phyloP scores from a whole-genome alignment of 1,284 basidiomycete species.

The Trametes hirsuta region DNA sequence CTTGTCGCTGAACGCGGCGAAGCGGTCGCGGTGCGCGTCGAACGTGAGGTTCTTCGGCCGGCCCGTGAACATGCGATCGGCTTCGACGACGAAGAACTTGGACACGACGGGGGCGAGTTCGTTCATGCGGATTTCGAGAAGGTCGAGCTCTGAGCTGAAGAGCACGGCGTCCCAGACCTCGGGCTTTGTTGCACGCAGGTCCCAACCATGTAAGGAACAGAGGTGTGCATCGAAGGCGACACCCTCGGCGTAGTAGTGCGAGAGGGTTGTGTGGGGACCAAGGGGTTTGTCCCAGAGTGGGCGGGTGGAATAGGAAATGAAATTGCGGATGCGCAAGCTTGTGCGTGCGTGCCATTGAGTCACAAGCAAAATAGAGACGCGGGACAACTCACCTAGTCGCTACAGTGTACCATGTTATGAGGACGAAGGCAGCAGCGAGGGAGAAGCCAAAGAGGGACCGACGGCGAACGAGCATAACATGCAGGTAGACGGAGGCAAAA shows the following conservation, averaged over 20 bases:
- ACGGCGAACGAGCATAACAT: constrained; percentile 22
- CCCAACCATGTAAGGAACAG: constrained; percentile 62
- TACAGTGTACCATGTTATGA: constrained; percentile 16
- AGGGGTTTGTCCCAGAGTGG: constrained; percentile 65
- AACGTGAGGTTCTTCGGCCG: constrained; percentile 60
- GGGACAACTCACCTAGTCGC: constrained; percentile 11
- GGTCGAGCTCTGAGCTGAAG: constrained; percentile 67
- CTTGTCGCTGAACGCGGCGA: constrained; percentile 54
- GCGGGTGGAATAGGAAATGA: constrained; percentile 62
- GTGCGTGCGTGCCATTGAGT: constrained; percentile 36
- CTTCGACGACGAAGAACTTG: constrained; percentile 69
- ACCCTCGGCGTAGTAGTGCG: constrained; percentile 62
- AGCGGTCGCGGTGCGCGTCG: constrained; percentile 48
- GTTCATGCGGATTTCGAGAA: constrained; percentile 69
- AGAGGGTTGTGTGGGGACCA: constrained; percentile 49
- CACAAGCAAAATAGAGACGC: neutral
- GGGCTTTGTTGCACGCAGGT: constrained; percentile 32
- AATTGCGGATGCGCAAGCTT: constrained; percentile 44
- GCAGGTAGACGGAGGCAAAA: neutral
- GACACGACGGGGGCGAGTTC: constrained; percentile 67
- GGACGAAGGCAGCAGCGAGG: constrained; percentile 9
- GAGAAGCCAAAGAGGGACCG: constrained; percentile 17
- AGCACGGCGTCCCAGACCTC: constrained; percentile 58
- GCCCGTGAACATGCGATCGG: constrained; percentile 65
- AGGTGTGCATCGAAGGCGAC: constrained; percentile 46